phyloP scores from a whole-genome alignment of 2,329 filamentous ascomycete genomes.

The Calonectria honghensis region DNA sequence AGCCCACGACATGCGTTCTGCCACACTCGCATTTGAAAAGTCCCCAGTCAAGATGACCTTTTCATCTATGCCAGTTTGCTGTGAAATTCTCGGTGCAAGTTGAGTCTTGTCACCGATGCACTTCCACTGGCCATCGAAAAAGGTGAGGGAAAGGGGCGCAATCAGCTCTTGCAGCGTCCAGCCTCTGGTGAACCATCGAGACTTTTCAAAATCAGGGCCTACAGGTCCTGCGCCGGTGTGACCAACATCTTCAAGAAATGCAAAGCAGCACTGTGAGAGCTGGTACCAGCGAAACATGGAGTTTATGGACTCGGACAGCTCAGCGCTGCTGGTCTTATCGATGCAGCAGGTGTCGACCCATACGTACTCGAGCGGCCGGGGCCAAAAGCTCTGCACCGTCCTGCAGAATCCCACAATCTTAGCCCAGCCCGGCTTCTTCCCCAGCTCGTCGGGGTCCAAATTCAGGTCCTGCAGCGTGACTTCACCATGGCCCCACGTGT shows the following conservation, averaged over 20 bases:
- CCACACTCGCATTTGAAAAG: slow-evolving; percentile 35
- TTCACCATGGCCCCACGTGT: slow-evolving; percentile 40
- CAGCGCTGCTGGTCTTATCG: slow-evolving; percentile 46
- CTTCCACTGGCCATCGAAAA: slow-evolving; percentile 42
- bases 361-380: slow-evolving; percentile 32
- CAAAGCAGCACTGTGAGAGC: slow-evolving; percentile 42
- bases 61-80: slow-evolving; percentile 43
- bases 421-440: slow-evolving; percentile 35
- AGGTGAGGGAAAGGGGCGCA: slow-evolving; percentile 41
- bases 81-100: slow-evolving; percentile 32
- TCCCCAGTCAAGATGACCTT: slow-evolving; percentile 31
- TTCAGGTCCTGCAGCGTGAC: slow-evolving; percentile 41
- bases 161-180: slow-evolving; percentile 51
- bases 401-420: slow-evolving; percentile 43
- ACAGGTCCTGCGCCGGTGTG: slow-evolving; percentile 19
- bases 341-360: slow-evolving; percentile 46
- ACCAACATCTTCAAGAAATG: slow-evolving; percentile 62
- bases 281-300: slow-evolving; percentile 56
- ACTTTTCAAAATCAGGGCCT: slow-evolving; percentile 39
- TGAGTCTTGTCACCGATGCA: slow-evolving; percentile 40
- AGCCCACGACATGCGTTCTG: slow-evolving; percentile 50
- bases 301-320: slow-evolving; percentile 51
- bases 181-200: slow-evolving; percentile 45
- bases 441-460: slow-evolving; percentile 5
- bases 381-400: slow-evolving; percentile 2